Conservation (phyloP, 2,329 filamentous ascomycete species). For the Beauveria australis region DNA sequence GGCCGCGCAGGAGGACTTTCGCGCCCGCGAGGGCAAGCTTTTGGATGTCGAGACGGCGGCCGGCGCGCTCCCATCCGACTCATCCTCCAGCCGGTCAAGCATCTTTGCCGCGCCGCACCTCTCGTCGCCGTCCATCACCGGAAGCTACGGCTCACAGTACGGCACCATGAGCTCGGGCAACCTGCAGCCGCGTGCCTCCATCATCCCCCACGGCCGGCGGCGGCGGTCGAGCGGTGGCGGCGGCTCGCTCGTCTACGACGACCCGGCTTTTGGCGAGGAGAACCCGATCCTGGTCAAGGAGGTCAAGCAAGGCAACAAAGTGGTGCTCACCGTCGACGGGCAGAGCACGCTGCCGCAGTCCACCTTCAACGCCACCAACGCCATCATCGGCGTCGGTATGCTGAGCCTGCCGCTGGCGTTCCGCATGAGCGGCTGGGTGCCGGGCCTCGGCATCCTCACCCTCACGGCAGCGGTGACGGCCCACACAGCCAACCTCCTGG, state of each 20-base stretch:
- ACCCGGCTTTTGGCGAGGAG: slow-evolving; percentile 45
- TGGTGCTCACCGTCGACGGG: slow-evolving; percentile 77
- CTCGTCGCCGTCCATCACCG: slow-evolving; percentile 60
- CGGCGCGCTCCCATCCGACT: slow-evolving; percentile 11
- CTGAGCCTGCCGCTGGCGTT: slow-evolving; percentile 83
- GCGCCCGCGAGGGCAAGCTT: slow-evolving; percentile 40
- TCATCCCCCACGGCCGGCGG: slow-evolving; percentile 32
- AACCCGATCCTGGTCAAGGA: slow-evolving; percentile 81
- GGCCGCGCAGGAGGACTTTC: slow-evolving; percentile 21
- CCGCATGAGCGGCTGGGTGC: slow-evolving; percentile 80
- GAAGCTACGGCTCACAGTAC: slow-evolving; percentile 58
- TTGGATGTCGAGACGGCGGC: slow-evolving; percentile 35
- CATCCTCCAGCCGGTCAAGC: slow-evolving; percentile 23
- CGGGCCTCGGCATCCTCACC: slow-evolving; percentile 66
- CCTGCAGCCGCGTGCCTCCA: slow-evolving; percentile 31
- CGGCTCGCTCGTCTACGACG: slow-evolving; percentile 23
- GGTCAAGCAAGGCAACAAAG: slow-evolving; percentile 78
- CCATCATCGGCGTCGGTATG: slow-evolving; percentile 82
- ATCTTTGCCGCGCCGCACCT: slow-evolving; percentile 55
- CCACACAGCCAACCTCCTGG: slow-evolving; percentile 79
- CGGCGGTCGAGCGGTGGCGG: slow-evolving; percentile 29
- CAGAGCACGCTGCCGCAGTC: slow-evolving; percentile 95
- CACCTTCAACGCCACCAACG: slow-evolving; percentile 92
- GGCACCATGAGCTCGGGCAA: slow-evolving; percentile 37
- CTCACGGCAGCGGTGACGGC: slow-evolving; percentile 68